Percentiles rank a stretch among this genome's conserved stretches.
Conservation (phyloP, 768 basidiomycete species). For the Leucosporidium scottii region DNA sequence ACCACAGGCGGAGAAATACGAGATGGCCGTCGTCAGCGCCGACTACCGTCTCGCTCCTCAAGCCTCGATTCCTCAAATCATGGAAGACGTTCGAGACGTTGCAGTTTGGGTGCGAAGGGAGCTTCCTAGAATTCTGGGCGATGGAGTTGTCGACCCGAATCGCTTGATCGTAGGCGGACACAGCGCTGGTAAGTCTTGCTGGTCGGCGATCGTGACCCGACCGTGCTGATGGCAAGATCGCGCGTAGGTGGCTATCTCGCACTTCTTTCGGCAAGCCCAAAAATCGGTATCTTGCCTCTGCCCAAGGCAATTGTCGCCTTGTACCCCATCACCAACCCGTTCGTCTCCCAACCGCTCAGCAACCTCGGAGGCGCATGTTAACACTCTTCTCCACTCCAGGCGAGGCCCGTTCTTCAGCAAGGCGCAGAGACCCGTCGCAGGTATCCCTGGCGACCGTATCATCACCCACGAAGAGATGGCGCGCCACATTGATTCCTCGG, state of each 20-base stretch:
- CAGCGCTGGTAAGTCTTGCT: neutral
- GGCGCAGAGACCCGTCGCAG: neutral
- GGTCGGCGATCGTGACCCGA: no score
- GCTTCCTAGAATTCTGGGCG: neutral
- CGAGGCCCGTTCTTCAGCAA: neutral
- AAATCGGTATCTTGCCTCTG: neutral
- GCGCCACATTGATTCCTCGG: neutral
- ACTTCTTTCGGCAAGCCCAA: neutral
- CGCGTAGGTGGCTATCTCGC: neutral
- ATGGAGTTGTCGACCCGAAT: neutral
- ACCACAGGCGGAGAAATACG: neutral
- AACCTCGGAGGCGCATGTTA: neutral
- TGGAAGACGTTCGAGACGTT: neutral
- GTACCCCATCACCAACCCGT: neutral
- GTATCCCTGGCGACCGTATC: neutral
- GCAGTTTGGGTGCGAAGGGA: neutral
- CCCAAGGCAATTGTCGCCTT: neutral
- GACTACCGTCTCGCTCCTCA: slow-evolving; percentile 3
- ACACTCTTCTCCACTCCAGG: neutral
- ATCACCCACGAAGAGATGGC: neutral
- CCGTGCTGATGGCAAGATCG: no score
- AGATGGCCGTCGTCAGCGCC: neutral
- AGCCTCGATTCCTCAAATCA: neutral
- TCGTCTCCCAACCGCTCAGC: neutral
- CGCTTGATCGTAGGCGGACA: neutral